These are phyloP conservation scores for Tolypocladium inflatum DNA, from an alignment of 2,329 filamentous ascomycete genomes.

Conservation along the genomic window DNA sequence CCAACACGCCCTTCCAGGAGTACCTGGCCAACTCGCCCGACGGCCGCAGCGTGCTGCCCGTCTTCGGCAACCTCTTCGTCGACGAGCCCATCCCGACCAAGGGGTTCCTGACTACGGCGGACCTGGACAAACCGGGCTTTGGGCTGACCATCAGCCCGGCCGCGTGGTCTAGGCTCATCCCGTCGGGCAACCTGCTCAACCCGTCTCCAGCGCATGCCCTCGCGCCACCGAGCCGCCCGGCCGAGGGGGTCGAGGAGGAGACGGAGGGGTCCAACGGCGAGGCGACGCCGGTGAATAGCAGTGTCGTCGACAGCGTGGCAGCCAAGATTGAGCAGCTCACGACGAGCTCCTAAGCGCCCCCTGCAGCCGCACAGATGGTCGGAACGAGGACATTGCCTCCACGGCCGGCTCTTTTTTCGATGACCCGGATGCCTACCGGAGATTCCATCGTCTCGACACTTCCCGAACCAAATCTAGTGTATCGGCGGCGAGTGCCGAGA, in stretches of 20 bases:
- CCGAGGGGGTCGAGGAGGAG: slow-evolving; percentile 18
- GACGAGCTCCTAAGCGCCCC: neutral
- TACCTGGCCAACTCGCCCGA: slow-evolving; percentile 91
- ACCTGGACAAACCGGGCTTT: slow-evolving; percentile 84
- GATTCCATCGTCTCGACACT: neutral
- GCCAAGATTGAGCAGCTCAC: neutral
- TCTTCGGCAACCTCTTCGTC: slow-evolving; percentile 83
- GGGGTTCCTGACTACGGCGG: slow-evolving; percentile 69
- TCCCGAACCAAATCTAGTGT: neutral
- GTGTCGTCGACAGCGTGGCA: neutral
- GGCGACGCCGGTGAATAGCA: no score
- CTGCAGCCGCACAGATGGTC: no score
- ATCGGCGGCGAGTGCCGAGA: neutral
- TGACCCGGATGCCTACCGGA: neutral
- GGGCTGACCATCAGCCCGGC: slow-evolving; percentile 78
- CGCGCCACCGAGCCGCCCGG: slow-evolving; percentile 8
- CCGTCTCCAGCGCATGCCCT: slow-evolving; percentile 46
- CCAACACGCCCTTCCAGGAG: slow-evolving; percentile 91
- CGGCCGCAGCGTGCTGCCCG: slow-evolving; percentile 79
- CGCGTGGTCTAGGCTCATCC: slow-evolving; percentile 60
- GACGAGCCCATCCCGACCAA: slow-evolving; percentile 84
- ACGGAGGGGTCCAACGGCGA: neutral
- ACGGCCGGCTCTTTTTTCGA: no score
- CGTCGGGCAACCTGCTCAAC: slow-evolving; percentile 63
- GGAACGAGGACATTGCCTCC: neutral